Base-by-base conservation (phyloP, 352 stramenopile genomes). In the Phytophthora multivora region DNA sequence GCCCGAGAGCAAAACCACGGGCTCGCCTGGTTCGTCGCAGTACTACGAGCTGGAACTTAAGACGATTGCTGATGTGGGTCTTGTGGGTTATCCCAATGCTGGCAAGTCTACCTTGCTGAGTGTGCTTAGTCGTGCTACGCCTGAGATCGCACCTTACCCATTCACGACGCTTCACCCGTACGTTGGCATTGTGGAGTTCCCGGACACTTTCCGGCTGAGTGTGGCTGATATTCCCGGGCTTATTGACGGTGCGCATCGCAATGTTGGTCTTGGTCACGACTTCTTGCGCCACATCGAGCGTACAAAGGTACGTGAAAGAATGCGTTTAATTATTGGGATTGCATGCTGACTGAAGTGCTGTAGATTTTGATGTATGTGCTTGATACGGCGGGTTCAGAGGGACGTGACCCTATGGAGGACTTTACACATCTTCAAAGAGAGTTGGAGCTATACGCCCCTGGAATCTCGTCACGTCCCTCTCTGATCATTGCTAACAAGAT, bases 31-130 rank as follows among this genome's bases (percentile, higher is more conserved):
- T 8, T 88, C 90, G 4, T 91, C 95, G 51, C 79, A 97, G 66
- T 99, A 98, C 85, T 88, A 99, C 45, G 88, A 96, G 53, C 62
- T 99, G n/a, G 97, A 99, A 69, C 81, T 99, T 31, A 99, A 99
- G 82, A 89, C 96, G 7, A 98, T 99, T 60, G 98, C 98, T 5
- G 97, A 99, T 72, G 86, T 99, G 36, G 98, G 97, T 15, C 84
- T 99, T 3, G 97, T 99, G 3, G 98, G 98, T 18, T 99, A 98
- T 65, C 98, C 98, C 1, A 99, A 99, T 76, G 98, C 97, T 1
- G 98, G 98, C 61, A 99, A 99, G 76, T 98, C 84, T 12, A 98
- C 88, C 30, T 73, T 99, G 38, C 78, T 99, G 9, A 94, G 90
- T 28, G 89, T 94, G 18, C 81, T 99, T 52, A 98, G 90, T 40